Evolutionary conservation across 2,329 filamentous ascomycete species (phyloP), one percentile per base, ranked within the genome.

Genomic region (Beauveria pseudobassiana): DNA sequence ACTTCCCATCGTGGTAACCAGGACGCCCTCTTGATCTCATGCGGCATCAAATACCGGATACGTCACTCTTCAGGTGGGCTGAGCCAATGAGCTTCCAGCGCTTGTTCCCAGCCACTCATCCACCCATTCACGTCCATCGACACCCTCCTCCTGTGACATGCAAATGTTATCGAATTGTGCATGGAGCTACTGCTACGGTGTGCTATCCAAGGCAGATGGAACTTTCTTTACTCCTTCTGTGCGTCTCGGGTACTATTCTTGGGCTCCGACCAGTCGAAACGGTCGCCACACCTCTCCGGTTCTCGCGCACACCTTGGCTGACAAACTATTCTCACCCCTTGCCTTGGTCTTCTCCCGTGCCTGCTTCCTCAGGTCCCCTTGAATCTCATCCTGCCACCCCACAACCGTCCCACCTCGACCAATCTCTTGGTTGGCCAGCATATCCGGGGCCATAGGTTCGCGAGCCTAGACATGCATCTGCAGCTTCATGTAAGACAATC

Each of bases 1-100:
- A 55, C 49, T 61, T 54, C 59, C 59, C 28, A 61, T 55, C 51
- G 59, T 30, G 59, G 59, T 61, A 61, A 61, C 59, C 59, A 61
- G 50, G 30, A 61, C 28, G 59, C 38, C 45, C 9, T 61, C 22
- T 42, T 55, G 43, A 46, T 54, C 59, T 50, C 48, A 61, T 55
- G n/a, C 59, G 59, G 59, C 28, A 48, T 18, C 42, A 34, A 28
- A 46, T 55, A 49, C 51, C 59, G 42, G 16, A 55, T 61, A 55
- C 50, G 59, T 55, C 43, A 54, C 20, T 22, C 20, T 54, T 12
- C 10, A 49, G 18, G 28, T 22, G 20, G 5, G 18, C 14, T 49
- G n/a, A 42, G 50, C 59, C 59, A 61, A 61, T 61, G 22, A 43
- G 51, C 16, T 18, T 38, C 14, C 2, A 12, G 18, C n/a, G 26